Conservation (phyloP, 2,329 filamentous ascomycete genomes). For the Ceratocystis harringtonii region DNA sequence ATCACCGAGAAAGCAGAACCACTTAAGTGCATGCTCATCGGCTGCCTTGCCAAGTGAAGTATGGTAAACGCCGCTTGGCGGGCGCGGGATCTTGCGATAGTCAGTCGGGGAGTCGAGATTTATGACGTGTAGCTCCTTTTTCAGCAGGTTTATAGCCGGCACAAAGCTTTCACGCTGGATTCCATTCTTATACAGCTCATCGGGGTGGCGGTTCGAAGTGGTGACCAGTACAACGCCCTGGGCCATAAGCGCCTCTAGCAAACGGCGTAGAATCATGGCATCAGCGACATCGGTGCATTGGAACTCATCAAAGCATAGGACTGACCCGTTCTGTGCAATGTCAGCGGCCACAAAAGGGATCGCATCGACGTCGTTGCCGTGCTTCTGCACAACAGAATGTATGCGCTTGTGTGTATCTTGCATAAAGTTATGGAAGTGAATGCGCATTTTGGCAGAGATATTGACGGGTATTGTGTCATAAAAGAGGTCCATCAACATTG, state of each 20-base stretch:
- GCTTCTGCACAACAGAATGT: constrained; percentile 75
- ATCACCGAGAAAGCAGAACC: constrained; percentile 90
- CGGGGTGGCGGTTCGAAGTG: constrained; percentile 89
- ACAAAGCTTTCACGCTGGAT: constrained; percentile 93
- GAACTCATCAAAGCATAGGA: constrained; percentile 97
- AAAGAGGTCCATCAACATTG: constrained; percentile 98
- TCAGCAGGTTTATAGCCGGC: constrained; percentile 84
- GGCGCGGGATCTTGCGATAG: constrained; percentile 91
- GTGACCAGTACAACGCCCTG: constrained; percentile 95
- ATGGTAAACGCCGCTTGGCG: constrained; percentile 87
- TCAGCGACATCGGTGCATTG: constrained; percentile 97
- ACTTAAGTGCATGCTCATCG: constrained; percentile 70
- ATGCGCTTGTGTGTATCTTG: constrained; percentile 86
- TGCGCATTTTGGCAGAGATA: constrained; percentile 71
- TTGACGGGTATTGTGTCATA: constrained; percentile 77
- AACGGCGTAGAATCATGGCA: constrained; percentile 84
- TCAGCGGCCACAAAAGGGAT: constrained; percentile 89
- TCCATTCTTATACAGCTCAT: constrained; percentile 95
- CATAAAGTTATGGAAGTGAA: constrained; percentile 99
- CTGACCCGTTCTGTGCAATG: constrained; percentile 69
- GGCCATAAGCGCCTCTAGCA: constrained; percentile 83
- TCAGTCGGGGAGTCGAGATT: constrained; percentile 92
- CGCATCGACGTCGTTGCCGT: constrained; percentile 79
- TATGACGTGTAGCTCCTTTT: constrained; percentile 69
- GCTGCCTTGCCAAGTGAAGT: constrained; percentile 69